Percentiles rank a stretch among this genome's conserved stretches.
Evolutionary conservation across 768 basidiomycete species (phyloP).

Genomic region (Stropharia rugosoannulata): DNA sequence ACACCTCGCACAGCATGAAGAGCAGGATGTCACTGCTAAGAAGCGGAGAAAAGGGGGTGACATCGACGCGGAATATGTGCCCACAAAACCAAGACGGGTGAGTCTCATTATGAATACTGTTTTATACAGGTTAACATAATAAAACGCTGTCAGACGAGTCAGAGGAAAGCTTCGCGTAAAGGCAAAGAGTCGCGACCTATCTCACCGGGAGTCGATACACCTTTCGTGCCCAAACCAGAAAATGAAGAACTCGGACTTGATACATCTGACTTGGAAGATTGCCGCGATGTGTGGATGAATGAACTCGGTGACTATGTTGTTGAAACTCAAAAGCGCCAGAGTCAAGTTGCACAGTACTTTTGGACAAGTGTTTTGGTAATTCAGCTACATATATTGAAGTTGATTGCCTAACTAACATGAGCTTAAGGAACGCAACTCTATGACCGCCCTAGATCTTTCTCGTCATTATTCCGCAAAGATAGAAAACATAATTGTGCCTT

Average conservation of each 20-base stretch:
- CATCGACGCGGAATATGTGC: constrained; percentile 21
- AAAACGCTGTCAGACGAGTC: constrained; percentile 19
- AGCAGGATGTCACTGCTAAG: constrained; percentile 23
- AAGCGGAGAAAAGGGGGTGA: constrained; percentile 24
- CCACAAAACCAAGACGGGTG: constrained; percentile 24
- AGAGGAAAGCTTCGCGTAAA: constrained; percentile 23
- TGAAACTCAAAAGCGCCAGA: constrained; percentile 72
- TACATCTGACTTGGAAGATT: constrained; percentile 84
- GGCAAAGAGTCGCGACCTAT: constrained; percentile 28
- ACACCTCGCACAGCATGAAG: constrained; percentile 14
- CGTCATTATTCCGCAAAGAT: constrained; percentile 56
- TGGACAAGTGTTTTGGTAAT: constrained; percentile 64
- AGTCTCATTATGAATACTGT: constrained; percentile 6
- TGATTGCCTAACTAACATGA: constrained; percentile 5
- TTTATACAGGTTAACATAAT: not conserved
- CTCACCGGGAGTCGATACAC: constrained; percentile 25
- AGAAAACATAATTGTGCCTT: constrained; percentile 41
- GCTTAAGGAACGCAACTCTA: constrained; percentile 65
- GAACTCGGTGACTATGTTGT: constrained; percentile 70
- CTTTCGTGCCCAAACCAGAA: constrained; percentile 25
- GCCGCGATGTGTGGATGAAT: constrained; percentile 70
- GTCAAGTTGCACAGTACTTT: constrained; percentile 73
- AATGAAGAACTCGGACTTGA: constrained; percentile 46
- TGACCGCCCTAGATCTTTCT: constrained; percentile 58
- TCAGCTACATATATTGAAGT: not conserved